These are phyloP conservation scores for Ganoderma boninense DNA, from an alignment of 1,284 basidiomycete species.

Conservation along the genomic window DNA sequence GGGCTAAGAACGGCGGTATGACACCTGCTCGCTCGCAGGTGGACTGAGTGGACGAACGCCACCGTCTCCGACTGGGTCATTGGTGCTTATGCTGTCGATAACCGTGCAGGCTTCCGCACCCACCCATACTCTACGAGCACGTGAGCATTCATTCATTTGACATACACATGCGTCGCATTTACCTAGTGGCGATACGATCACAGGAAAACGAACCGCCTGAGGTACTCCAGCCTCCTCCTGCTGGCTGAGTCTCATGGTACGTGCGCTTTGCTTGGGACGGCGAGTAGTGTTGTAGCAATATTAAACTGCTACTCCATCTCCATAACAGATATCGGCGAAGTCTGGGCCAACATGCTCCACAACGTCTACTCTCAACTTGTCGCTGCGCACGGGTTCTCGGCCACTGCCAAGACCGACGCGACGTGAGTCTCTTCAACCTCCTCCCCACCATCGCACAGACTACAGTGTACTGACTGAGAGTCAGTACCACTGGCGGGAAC, in stretches of 20 bases:
- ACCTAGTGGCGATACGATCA: constrained; percentile 13
- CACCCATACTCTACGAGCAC: constrained; percentile 51
- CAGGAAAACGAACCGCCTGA: constrained; percentile 24
- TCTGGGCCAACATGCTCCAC: constrained; percentile 64
- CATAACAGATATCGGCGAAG: constrained; percentile 54
- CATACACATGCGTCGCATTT: neutral
- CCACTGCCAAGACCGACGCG: constrained; percentile 45
- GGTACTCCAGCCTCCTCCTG: constrained; percentile 45
- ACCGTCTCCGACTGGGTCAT: constrained; percentile 50
- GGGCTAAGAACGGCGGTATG: too few relatives aligned
- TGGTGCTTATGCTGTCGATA: constrained; percentile 47
- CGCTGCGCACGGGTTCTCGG: constrained; percentile 50
- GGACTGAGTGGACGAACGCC: constrained; percentile 48
- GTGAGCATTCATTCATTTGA: constrained; percentile 32
- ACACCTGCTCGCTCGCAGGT: too few relatives aligned
- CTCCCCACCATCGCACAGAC: constrained; percentile 25
- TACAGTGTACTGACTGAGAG: constrained; percentile 31
- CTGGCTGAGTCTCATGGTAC: constrained; percentile 50
- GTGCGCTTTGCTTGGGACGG: constrained; percentile 3
- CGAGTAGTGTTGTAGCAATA: constrained; percentile 21
- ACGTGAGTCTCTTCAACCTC: constrained; percentile 18
- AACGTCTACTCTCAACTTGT: constrained; percentile 60
- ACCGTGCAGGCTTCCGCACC: constrained; percentile 46
- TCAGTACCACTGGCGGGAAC: constrained; percentile 51
- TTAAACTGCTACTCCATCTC: neutral